Evolutionary conservation across 345 rosid species (phyloP), one percentile per base, ranked within the genome.

Genomic region (Litchi chinensis): DNA sequence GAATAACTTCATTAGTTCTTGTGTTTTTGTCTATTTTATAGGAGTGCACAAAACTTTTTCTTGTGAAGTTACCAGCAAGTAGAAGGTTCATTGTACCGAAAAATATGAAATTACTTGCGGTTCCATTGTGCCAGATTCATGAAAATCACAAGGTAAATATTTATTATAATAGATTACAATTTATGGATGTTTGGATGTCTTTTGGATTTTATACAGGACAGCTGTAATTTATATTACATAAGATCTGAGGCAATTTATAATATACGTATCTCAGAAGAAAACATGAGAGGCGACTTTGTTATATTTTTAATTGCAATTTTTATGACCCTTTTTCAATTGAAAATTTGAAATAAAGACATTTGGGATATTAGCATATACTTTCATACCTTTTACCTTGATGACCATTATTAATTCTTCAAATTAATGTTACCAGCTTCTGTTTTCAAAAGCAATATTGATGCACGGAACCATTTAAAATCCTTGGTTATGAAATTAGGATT

Each of bases 41-140:
- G 97, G 97, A 93, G 74, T 93, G 98, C 87, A 83, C 66, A 40
- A 95, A 95, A 83, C 88, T 95, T 71, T 95, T 76, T 87, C 90
- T 95, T 28, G 93, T 92, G 71, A 88, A 81, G 85, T 81, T 89
- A 79, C 91, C 92, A 1, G 79, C 10, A 46, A 90, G 91, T 79
- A 87, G 81, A 59, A 90, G 86, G 79, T 93, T 95, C 77, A 79
- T 86, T 0, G 96, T 91, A n/a, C 99, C 98, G 2, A 86, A 83
- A 72, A 93, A 92, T 81, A 81, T 88, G 83, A 95, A 92, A 79
- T 81, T 95, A 87, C 93, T 95, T 13, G 97, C 95, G 12, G 95
- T 95, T 75, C 97, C 98, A 0, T 79, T 95, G 77, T 89, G 89
- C 84, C 93, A 92, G 82, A 62, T 95, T 79, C 91, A 88, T 41